Conservation (phyloP, 306 rosid species). For the Prinsepia uniflora region DNA sequence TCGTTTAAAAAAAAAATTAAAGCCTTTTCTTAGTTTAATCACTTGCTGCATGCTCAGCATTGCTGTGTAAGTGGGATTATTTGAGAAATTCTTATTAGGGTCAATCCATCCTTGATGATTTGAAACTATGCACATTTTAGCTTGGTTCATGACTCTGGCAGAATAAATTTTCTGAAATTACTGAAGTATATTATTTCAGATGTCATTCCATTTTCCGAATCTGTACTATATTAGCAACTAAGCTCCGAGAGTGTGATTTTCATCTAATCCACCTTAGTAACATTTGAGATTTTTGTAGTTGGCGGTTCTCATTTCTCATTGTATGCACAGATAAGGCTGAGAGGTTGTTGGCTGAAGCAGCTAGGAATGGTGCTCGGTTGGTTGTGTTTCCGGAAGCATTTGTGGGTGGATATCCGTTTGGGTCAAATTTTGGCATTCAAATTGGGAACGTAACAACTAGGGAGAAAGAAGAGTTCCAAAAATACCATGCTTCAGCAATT, state of each 20-base stretch:
- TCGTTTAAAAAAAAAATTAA: too few species aligned
- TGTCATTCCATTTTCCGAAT: too few species aligned
- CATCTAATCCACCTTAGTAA: background rate
- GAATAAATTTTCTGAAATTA: background rate
- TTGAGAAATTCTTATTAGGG: too few species aligned
- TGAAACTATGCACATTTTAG: too few species aligned
- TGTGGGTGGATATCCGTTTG: constrained; percentile 93
- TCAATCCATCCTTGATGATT: background rate
- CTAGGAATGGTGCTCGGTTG: constrained; percentile 72
- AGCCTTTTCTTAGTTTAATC: too few species aligned
- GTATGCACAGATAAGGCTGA: constrained; percentile 73
- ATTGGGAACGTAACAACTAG: constrained; percentile 61
- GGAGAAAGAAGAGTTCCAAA: constrained; percentile 86
- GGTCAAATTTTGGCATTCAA: constrained; percentile 61
- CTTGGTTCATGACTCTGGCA: too few species aligned
- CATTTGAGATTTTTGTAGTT: background rate
- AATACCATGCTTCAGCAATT: constrained; percentile 76
- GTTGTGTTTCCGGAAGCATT: constrained; percentile 97
- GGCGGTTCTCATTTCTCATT: constrained; percentile 15
- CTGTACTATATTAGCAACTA: too few species aligned
- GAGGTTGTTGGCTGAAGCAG: constrained; percentile 83
- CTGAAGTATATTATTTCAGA: background rate
- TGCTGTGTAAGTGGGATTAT: too few species aligned
- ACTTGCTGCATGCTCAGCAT: too few species aligned
- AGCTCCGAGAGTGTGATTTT: background rate